Evolutionary conservation across 306 rosid genomes (phyloP).

Genomic region (Vigna mungo): DNA sequence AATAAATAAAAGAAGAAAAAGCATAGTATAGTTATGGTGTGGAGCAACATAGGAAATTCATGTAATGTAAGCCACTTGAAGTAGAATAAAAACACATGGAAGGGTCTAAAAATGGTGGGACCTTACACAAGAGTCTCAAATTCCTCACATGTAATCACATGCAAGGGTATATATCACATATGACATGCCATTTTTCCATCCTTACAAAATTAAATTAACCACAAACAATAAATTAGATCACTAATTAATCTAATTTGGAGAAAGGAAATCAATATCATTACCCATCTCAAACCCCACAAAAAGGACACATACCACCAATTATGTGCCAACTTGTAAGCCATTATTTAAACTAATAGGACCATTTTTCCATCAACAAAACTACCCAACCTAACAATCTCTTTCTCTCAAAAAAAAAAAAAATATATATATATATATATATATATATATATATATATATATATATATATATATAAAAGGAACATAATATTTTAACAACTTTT

Average conservation of each 20-base stretch:
- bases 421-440: too few relatives aligned
- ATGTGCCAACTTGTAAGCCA: constrained; percentile 48
- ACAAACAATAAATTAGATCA: constrained; percentile 16
- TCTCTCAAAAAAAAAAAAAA: too few relatives aligned
- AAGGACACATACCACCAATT: constrained; percentile 44
- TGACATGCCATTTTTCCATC: constrained; percentile 50
- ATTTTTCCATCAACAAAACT: constrained; percentile 35
- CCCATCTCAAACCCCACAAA: constrained; percentile 48
- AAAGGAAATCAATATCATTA: constrained; percentile 46
- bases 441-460: too few relatives aligned
- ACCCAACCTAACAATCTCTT: background rate
- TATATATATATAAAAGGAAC: background rate
- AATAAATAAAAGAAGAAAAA: constrained; percentile 46
- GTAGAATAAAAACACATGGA: constrained; percentile 78
- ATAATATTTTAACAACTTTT: too few relatives aligned
- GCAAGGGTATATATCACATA: constrained; percentile 50
- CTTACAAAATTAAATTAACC: constrained; percentile 37
- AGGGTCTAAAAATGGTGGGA: constrained; percentile 49
- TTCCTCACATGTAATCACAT: constrained; percentile 86
- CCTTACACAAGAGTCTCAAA: constrained; percentile 49
- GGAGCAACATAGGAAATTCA: constrained; percentile 74
- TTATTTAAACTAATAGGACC: constrained; percentile 35
- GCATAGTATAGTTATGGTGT: constrained; percentile 52
- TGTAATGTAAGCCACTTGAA: constrained; percentile 65
- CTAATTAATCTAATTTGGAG: constrained; percentile 15